Conservation (phyloP, 1,284 basidiomycete genomes). For the Cerrena zonata region DNA sequence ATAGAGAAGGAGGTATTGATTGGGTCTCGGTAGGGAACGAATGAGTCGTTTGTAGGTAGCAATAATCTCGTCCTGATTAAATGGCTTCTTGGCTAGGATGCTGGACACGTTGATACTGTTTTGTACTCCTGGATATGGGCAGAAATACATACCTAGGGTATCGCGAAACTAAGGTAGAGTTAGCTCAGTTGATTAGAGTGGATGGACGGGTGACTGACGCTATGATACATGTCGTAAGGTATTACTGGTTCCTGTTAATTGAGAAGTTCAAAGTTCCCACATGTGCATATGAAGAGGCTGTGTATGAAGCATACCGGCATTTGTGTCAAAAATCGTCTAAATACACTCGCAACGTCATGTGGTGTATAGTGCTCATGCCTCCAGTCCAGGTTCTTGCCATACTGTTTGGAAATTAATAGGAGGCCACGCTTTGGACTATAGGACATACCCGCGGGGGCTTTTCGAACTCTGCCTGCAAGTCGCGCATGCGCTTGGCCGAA, state of each 20-base stretch:
- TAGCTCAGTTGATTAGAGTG: constrained; percentile 16
- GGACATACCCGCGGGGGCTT: constrained; percentile 73
- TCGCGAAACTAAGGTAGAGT: constrained; percentile 65
- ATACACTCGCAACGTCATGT: constrained; percentile 95
- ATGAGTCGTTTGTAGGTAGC: constrained; percentile 82
- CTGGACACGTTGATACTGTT: constrained; percentile 12
- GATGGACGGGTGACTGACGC: constrained; percentile 45
- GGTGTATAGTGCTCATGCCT: constrained; percentile 78
- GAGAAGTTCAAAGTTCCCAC: no score
- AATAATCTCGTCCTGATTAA: constrained; percentile 64
- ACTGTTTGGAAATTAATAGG: constrained; percentile 43
- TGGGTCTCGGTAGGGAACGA: constrained; percentile 76
- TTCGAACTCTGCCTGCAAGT: constrained; percentile 88
- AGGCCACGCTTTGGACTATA: constrained; percentile 8
- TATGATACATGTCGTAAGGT: constrained; percentile 81
- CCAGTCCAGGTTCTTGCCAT: constrained; percentile 92
- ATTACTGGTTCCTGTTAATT: constrained; percentile 79
- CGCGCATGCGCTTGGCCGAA: constrained; percentile 90
- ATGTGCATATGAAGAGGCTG: no score
- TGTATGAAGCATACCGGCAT: constrained; percentile 86
- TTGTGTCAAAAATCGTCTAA: constrained; percentile 90
- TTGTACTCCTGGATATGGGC: background rate
- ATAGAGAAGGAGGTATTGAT: constrained; percentile 92
- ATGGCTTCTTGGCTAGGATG: constrained; percentile 53
- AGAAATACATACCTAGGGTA: constrained; percentile 54